These are phyloP conservation scores for Cystofilobasidium ferigula DNA, from an alignment of 768 basidiomycete species.

Conservation along the genomic window DNA sequence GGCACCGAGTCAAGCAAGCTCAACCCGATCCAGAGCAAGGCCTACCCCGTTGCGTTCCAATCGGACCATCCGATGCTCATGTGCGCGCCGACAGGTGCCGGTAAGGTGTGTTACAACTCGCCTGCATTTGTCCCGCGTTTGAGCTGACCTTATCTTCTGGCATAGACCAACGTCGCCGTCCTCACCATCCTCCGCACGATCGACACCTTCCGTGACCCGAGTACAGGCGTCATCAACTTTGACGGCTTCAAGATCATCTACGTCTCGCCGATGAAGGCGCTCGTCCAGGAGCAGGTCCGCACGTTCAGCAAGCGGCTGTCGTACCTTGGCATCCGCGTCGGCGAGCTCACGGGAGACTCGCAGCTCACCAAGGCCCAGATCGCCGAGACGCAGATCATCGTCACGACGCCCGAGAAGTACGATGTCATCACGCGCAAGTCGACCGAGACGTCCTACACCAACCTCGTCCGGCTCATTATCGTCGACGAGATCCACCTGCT, in stretches of 20 bases:
- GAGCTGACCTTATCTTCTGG: neutral
- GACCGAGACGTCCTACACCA: constrained; percentile 92
- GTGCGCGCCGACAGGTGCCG: constrained; percentile 96
- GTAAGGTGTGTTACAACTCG: constrained; percentile 56
- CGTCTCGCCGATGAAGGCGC: constrained; percentile 97
- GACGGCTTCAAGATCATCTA: constrained; percentile 94
- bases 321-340: constrained; percentile 66
- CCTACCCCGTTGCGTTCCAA: constrained; percentile 85
- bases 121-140: neutral
- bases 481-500: constrained; percentile 96
- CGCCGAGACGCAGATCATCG: constrained; percentile 90
- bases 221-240: constrained; percentile 67
- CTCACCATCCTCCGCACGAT: constrained; percentile 86
- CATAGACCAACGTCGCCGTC: constrained; percentile 93
- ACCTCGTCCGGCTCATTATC: constrained; percentile 88
- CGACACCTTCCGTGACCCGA: constrained; percentile 70
- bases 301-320: constrained; percentile 72
- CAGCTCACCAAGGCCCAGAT: constrained; percentile 99
- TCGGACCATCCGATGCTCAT: constrained; percentile 89
- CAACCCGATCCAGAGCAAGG: constrained; percentile 85
- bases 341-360: constrained; percentile 90
- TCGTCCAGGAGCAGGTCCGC: constrained; percentile 97
- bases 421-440: constrained; percentile 98
- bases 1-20: constrained; percentile 42
- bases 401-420: constrained; percentile 98